Conservation (phyloP, 2,329 filamentous ascomycete genomes). For the Alternaria sp. region DNA sequence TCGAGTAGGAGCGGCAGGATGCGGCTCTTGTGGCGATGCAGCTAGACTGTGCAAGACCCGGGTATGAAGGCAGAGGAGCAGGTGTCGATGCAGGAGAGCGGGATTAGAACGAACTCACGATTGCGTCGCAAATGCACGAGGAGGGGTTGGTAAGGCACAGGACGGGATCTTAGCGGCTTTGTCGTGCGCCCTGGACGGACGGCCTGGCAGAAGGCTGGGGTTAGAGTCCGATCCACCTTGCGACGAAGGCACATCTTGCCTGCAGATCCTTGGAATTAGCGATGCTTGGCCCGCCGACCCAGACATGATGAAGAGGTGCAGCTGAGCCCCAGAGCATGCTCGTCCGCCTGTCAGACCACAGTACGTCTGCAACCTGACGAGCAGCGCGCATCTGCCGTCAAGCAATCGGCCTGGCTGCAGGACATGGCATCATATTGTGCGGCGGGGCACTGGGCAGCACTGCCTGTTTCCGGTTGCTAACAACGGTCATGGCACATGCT, state of each 20-base stretch:
- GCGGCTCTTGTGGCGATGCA: conserved; percentile 30
- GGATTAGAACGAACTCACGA: conserved; percentile 33
- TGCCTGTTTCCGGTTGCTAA: conserved; percentile 20
- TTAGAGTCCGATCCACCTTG: conserved; percentile 37
- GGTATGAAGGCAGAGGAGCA: conserved; percentile 24
- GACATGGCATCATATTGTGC: conserved; percentile 15
- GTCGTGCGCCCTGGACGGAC: conserved; percentile 30
- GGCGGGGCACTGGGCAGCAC: conserved; percentile 15
- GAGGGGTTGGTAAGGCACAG: conserved; percentile 33
- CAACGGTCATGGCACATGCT: conserved; percentile 19
- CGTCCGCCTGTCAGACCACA: conserved; percentile 23
- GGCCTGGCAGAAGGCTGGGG: conserved; percentile 36
- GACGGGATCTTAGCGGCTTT: conserved; percentile 34
- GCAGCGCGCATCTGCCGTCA: conserved; percentile 8
- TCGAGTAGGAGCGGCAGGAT: conserved; percentile 35
- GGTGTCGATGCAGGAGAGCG: conserved; percentile 27
- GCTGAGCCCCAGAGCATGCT: conserved; percentile 8
- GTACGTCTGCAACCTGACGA: conserved; percentile 2
- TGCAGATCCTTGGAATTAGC: conserved; percentile 22
- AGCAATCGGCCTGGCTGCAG: conserved; percentile 2
- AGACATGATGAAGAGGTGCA: conserved; percentile 6
- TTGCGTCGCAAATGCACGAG: conserved; percentile 39
- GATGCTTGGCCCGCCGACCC: conserved; percentile 14
- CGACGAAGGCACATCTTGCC: conserved; percentile 19
- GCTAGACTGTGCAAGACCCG: conserved; percentile 30